Evolutionary conservation across 768 basidiomycete genomes (phyloP), one percentile per base, ranked within the genome.

Genomic region (Tylopilus vinaceipallidus): DNA sequence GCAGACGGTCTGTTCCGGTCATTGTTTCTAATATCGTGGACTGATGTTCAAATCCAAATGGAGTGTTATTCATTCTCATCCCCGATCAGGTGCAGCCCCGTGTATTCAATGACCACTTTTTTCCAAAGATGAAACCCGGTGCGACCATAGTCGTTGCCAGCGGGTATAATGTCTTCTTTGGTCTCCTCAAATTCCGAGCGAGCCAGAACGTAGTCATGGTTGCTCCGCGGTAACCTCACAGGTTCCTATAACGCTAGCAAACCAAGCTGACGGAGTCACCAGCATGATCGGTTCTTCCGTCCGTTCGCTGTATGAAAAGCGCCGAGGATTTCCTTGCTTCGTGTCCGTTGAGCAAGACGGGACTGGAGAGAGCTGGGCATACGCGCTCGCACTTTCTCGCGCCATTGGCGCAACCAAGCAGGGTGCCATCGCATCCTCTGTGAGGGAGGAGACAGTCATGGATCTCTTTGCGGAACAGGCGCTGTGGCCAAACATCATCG

Each of bases 281-380:
- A 83, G 82, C 34, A 84, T 84, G 82, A 84, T 84, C 49, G 82
- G 82, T 9, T 82, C 80, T 27, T 83, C 82, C 9, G 82, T 84
- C 22, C 75, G 82, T 6, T 80, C 80, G 20, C 64, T 84, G 26
- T 83, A 80, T 56, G 71, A 75, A 62, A 83, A 79, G 58, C 76
- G 76, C 19, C 76, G 76, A 50, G 82, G 82, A 13, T 84, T 81
- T 63, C 82, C 81, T 38, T 84, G 82, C 54, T 83, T 83, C 52
- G 75, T 83, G 24, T 83, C 82, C 3, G 81, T 78, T 16, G 82
- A 84, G 59, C 81, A 83, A 61, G 75, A 83, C 58, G 82, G 81
- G 6, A 70, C 79, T 7, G 76, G 78, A 5, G 68, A 66, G 38
- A 81, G 75, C 0, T 65, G 79, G 35, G 43, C 65, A 4, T 66